Evolutionary conservation across 1,139 yeast species (phyloP).

Genomic region (Geotrichum klebahnii): DNA sequence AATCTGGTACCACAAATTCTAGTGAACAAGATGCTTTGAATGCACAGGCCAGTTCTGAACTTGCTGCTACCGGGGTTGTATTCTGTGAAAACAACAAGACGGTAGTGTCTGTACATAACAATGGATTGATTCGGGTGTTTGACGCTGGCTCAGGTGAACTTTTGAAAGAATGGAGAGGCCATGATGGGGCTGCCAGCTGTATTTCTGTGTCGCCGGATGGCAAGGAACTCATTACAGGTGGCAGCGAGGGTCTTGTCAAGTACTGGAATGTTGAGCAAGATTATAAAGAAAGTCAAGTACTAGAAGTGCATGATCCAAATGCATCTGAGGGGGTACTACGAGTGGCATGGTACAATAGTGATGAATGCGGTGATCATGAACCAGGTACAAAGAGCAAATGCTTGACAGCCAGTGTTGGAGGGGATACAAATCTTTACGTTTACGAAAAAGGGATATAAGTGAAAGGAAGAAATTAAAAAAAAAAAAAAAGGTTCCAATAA

Average conservation of each 20-base stretch:
- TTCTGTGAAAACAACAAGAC: conserved; percentile 10
- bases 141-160: conserved; percentile 26
- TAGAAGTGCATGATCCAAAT: not conserved
- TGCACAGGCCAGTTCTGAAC: not conserved
- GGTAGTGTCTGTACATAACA: conserved; percentile 21
- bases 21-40: not conserved
- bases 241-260: conserved; percentile 42
- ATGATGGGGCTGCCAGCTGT: conserved; percentile 47
- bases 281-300: not conserved
- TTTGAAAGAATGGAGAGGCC: conserved; percentile 29
- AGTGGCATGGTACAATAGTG: conserved; percentile 11
- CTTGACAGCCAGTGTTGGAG: conserved; percentile 11
- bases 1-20: not conserved
- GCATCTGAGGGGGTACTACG: conserved; percentile 12
- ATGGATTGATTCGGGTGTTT: conserved; percentile 27
- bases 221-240: conserved; percentile 34
- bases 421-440: conserved; percentile 5
- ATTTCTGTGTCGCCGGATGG: conserved; percentile 27
- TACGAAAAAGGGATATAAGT: conserved; percentile 1
- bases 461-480: not conserved
- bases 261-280: conserved; percentile 31
- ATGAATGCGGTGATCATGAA: not conserved
- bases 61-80: conserved; percentile 2
- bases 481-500: not conserved
- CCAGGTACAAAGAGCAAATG: not conserved